Evolutionary conservation across 768 basidiomycete genomes (phyloP), one percentile per base, ranked within the genome.

Genomic region (Psilocybe cubensis): DNA sequence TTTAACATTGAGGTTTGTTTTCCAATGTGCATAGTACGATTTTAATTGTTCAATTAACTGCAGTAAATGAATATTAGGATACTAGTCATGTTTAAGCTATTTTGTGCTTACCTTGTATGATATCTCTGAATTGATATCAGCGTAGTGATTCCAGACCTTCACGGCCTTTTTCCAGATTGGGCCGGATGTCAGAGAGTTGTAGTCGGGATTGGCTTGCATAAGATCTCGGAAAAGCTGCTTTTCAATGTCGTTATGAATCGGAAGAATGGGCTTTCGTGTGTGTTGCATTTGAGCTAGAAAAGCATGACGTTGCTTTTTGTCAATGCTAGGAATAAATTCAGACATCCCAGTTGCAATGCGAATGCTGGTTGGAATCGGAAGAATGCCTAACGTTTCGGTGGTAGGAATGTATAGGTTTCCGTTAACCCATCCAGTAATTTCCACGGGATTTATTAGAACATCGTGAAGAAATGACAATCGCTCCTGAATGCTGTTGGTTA

Each of bases 401-500:
- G 67, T 65, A 14, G 27, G 61, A 0, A 54, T 18, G 33, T 67
- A 69, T 0, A 63, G 52, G 27, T 62, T 64, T 4, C 61, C 57
- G 27, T 69, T 68, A 2, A 65, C 42, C 65, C 65, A 66, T n/a
- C 60, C 57, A n/a, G 2, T 48, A 3, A 59, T 51, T 6, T 23
- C 18, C 1, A 28, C 6, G 3, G 58, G 58, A 18, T 54, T 20
- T 2, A 38, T 5, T 18, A 63, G 28, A 20, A 57, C 54, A 17
- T 59, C 57, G 21, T 55, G 9, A 4, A 66, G 52, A 9, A 27
- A 54, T 5, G 51, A 9, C 0, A 56, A 21, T 0, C 24, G 24
- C 28, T 68, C 62, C 44, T 70, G 69, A 11, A 67, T 25, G 2
- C 56, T 24, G 20, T 71, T 69, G 4, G 50, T 60, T 0, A 66